A percentile compares a stretch with the other conserved stretches of the same genome.
phyloP scores from a whole-genome alignment of 345 rosid species.

The Lepidium sativum region DNA sequence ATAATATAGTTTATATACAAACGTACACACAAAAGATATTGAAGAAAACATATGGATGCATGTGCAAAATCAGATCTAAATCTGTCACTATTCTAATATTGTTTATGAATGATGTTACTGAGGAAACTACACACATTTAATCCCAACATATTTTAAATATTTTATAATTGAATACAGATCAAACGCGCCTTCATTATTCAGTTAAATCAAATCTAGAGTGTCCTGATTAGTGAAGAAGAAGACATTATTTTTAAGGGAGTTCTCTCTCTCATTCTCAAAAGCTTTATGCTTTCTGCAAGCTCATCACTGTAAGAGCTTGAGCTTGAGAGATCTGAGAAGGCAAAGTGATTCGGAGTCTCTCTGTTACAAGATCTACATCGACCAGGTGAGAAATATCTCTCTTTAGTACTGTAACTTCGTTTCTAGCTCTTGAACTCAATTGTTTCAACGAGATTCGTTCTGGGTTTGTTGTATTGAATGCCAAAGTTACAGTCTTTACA shows the following conservation, averaged over 20 bases:
- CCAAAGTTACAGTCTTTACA: constrained; percentile 11
- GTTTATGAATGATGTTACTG: not conserved
- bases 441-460: no score
- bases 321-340: constrained; percentile 11
- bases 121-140: constrained; percentile 22
- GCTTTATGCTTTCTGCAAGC: constrained; percentile 14
- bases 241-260: constrained; percentile 8
- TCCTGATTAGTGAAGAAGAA: constrained; percentile 1
- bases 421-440: not conserved
- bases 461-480: not conserved
- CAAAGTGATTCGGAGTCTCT: not conserved
- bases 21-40: not conserved
- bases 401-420: not conserved
- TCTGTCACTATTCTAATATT: constrained; percentile 9
- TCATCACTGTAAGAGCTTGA: constrained; percentile 6
- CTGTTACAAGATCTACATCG: constrained; percentile 3
- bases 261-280: constrained; percentile 10
- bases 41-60: constrained; percentile 2
- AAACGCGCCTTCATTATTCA: constrained; percentile 22
- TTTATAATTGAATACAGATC: not conserved
- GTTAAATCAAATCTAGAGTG: constrained; percentile 5
- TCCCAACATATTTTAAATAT: not conserved
- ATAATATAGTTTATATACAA: not conserved
- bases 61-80: constrained; percentile 25
- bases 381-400: not conserved